Evolutionary conservation across 2,329 filamentous ascomycete genomes (phyloP).

Genomic region (Arthrobotrys musiformis): DNA sequence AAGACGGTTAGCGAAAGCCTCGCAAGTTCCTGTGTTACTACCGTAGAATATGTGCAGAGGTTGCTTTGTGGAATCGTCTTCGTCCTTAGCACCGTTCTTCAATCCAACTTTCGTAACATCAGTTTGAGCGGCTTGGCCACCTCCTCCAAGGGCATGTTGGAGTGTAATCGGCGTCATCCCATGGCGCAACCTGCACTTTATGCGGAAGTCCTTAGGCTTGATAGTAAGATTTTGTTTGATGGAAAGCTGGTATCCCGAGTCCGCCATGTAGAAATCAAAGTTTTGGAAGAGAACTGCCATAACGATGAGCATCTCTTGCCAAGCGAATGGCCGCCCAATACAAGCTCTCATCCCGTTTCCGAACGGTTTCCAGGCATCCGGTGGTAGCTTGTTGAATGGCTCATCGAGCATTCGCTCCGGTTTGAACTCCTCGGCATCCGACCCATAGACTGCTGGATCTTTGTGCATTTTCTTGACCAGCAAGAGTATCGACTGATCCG

Average conservation of each 20-base stretch:
- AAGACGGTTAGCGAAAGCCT: slow-evolving; percentile 73
- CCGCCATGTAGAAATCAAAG: slow-evolving; percentile 73
- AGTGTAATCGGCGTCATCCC: slow-evolving; percentile 65
- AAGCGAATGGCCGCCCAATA: slow-evolving; percentile 78
- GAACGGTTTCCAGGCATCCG: slow-evolving; percentile 77
- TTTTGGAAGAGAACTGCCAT: slow-evolving; percentile 75
- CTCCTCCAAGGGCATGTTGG: slow-evolving; percentile 61
- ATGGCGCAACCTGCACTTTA: slow-evolving; percentile 70
- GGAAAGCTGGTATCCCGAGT: slow-evolving; percentile 71
- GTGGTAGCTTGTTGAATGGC: slow-evolving; percentile 73
- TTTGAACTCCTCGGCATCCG: slow-evolving; percentile 73
- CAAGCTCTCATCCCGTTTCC: slow-evolving; percentile 77
- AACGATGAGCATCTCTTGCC: slow-evolving; percentile 75
- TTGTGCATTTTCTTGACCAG: slow-evolving; percentile 70
- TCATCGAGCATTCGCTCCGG: slow-evolving; percentile 79
- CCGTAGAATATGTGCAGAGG: slow-evolving; percentile 77
- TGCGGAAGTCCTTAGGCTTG: slow-evolving; percentile 73
- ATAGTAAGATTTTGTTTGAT: slow-evolving; percentile 71
- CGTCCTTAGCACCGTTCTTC: slow-evolving; percentile 38
- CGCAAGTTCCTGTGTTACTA: slow-evolving; percentile 79
- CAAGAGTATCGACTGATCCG: slow-evolving; percentile 66
- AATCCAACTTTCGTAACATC: slow-evolving; percentile 37
- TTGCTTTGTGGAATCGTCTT: slow-evolving; percentile 61
- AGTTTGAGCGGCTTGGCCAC: slow-evolving; percentile 17
- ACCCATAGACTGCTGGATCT: slow-evolving; percentile 74